Base-by-base conservation (phyloP, 495 filamentous ascomycete genomes). In the Aspergillus cristatus region DNA sequence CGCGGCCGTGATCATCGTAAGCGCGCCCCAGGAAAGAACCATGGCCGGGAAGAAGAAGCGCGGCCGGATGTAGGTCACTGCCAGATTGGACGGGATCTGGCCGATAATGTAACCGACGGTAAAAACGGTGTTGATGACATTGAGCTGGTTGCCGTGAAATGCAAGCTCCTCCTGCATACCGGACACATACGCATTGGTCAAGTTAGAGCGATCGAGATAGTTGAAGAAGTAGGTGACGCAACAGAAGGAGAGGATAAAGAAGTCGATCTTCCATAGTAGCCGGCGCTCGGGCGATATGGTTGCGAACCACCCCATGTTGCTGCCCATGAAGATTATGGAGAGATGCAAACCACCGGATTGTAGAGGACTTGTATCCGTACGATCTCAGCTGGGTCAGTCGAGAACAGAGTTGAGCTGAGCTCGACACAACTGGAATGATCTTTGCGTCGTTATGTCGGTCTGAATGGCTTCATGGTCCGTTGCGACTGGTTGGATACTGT, bases 211-310 rank as follows among this genome's bases (percentile, higher is more conserved):
- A 51, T 81, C 78, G 20, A 81, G 63, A 14, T 58, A 58, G 40
- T 62, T 56, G 48, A 52, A 43, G 39, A 75, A 77, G 45, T 77
- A 79, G 49, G 67, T 72, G 35, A 79, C 52, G 45, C 74, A 81
- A 53, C 76, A 79, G 45, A 79, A 79, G 11, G 69, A 74, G 18
- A 82, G 51, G 49, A 79, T 82, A 62, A 82, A 78, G 46, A 75
- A 75, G 51, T 80, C 77, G 24, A 57, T 50, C 20, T 57, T 57
- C 25, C 37, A 37, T 8, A 54, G 38, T 1, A 57, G 46, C 29
- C 51, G 51, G 10, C 32, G n/a, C 29, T 57, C 50, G 14, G 35
- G 31, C 26, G 38, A 31, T 4, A 24, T 4, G 8, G 4, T 24
- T 24, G 4, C 20, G 8, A 24, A 4, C 4, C 20, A 24, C 4